Conservation (phyloP, 1,284 basidiomycete genomes). For the Mycena citricolor region DNA sequence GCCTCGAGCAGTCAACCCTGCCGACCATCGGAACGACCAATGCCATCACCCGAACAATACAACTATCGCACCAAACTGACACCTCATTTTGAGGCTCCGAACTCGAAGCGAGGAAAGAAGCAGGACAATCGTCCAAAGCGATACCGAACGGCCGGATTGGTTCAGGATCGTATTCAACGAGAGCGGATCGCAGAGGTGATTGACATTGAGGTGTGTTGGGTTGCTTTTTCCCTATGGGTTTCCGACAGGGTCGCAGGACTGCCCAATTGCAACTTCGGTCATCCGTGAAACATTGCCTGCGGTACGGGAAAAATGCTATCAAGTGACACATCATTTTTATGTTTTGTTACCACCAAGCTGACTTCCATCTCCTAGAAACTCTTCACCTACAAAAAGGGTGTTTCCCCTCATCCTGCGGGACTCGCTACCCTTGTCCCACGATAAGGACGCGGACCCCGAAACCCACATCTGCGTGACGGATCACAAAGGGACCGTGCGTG, state of each 20-base stretch:
- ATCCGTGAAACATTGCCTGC: slow-evolving; percentile 71
- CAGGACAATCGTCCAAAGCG: slow-evolving; percentile 28
- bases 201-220: slow-evolving; percentile 90
- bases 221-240: neutral
- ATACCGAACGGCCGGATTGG: slow-evolving; percentile 53
- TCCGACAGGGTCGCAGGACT: slow-evolving; percentile 61
- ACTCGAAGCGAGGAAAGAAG: slow-evolving; percentile 47
- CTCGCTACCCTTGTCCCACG: slow-evolving; percentile 57
- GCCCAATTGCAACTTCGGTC: slow-evolving; percentile 85
- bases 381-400: slow-evolving; percentile 82
- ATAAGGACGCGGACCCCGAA: slow-evolving; percentile 38
- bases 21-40: slow-evolving; percentile 76
- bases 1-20: slow-evolving; percentile 55
- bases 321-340: slow-evolving; percentile 48
- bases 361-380: slow-evolving; percentile 69
- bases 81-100: slow-evolving; percentile 90
- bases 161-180: slow-evolving; percentile 90
- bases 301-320: slow-evolving; percentile 68
- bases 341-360: slow-evolving; percentile 1
- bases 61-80: slow-evolving; percentile 96
- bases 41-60: slow-evolving; percentile 87
- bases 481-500: slow-evolving; percentile 80
- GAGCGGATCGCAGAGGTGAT: slow-evolving; percentile 75
- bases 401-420: slow-evolving; percentile 89
- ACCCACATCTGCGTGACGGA: slow-evolving; percentile 81